Evolutionary conservation across 495 filamentous ascomycete genomes (phyloP), one percentile per base, ranked within the genome.

Genomic region (Lophiotrema nucula): DNA sequence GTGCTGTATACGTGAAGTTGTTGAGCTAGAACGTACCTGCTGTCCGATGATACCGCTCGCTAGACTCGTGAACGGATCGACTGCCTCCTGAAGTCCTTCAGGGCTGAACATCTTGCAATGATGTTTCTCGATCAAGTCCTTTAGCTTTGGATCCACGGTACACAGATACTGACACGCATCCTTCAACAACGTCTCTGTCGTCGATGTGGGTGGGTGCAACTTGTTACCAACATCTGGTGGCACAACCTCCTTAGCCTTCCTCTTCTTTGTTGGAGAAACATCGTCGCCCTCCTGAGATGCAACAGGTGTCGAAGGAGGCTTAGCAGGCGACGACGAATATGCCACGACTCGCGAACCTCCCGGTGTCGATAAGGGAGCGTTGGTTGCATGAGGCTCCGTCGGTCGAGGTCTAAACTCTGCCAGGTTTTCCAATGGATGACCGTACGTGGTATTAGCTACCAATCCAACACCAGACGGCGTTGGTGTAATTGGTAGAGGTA

Each of bases 11-110:
- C 23, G 11, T 8, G 41, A 15, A 21, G 19, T 4, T n/a, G 22
- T 18, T 35, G 31, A 15, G 31, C 16, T 28, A 18, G 4, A 16
- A 53, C 47, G 4, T 69, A 75, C 74, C 70, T 98, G 93, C 71
- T 98, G 93, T 41, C 89, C 89, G 56, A 97, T 96, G 63, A 98
- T 97, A 43, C 90, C 86, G 69, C 83, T 88, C 22, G 80, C 79
- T 37, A 98, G 79, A 50, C 84, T 85, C 48, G 83, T 84, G 68
- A 97, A 98, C 2, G 93, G 92, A 70, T 97, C 88, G 58, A 96
- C 80, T 60, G 83, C 74, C 73, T 97, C 92, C 16, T 84, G 82
- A 16, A 98, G 73, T 0, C 90, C 92, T 47, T 87, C 85, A 2
- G 90, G 81, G 5, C 88, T 88, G 72, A 97, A 96, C 12, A 93